Conservation (phyloP, 1,284 basidiomycete species). For the Tilletiopsis washingtonensis region DNA sequence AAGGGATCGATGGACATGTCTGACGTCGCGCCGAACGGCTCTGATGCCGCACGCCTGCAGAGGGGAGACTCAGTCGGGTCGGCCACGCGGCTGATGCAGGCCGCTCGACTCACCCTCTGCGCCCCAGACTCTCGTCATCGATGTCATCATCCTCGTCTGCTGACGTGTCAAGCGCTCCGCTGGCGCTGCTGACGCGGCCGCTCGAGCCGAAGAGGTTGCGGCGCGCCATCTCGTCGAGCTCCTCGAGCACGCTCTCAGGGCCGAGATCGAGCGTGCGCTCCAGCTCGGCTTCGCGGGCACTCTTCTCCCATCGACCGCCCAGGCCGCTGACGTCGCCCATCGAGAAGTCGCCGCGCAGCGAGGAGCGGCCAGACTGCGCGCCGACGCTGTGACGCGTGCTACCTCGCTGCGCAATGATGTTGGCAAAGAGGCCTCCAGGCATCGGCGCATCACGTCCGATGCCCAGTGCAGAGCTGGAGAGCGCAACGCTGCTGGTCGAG, state of each 20-base stretch:
- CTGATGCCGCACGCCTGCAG: too few relatives aligned
- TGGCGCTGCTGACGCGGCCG: not conserved
- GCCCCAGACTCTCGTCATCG: not conserved
- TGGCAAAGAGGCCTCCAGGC: not conserved
- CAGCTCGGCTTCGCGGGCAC: not conserved
- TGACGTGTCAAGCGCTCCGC: not conserved
- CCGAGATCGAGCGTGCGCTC: not conserved
- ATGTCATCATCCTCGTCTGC: not conserved
- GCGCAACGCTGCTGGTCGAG: not conserved
- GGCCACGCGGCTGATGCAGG: too few relatives aligned
- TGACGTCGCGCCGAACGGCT: too few relatives aligned
- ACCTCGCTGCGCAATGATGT: not conserved
- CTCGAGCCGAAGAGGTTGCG: not conserved
- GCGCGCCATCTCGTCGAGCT: not conserved
- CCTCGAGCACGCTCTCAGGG: not conserved
- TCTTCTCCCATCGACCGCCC: too few relatives aligned
- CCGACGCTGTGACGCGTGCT: not conserved
- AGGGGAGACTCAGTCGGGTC: too few relatives aligned
- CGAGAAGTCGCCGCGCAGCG: not conserved
- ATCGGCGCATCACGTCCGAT: too few relatives aligned
- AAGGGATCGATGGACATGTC: too few relatives aligned
- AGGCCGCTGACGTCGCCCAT: not conserved
- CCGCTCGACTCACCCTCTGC: not conserved
- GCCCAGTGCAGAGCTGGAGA: not conserved
- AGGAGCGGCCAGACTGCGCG: not conserved